These are phyloP conservation scores for Cymbopogon flexuosus DNA, from an alignment of 202 grass and related monocot genomes.

Conservation along the genomic window DNA sequence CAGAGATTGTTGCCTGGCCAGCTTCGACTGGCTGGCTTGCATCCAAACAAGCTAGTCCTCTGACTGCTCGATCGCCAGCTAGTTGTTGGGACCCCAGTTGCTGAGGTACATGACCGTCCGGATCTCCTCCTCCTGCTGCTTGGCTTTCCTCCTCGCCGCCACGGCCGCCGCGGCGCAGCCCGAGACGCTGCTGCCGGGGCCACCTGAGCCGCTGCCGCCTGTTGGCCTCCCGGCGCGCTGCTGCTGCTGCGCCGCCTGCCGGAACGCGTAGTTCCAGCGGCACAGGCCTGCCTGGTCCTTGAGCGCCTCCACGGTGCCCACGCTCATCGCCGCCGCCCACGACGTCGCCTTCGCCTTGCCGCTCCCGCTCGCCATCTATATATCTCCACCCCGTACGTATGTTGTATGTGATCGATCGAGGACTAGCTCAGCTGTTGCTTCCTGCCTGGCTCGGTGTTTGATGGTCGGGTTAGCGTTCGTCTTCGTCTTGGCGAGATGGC, in stretches of 20 bases:
- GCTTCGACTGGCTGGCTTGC: not conserved
- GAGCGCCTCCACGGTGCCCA: constrained; percentile 56
- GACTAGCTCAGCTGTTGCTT: not conserved
- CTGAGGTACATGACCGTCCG: constrained; percentile 58
- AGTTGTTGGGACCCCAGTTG: constrained; percentile 81
- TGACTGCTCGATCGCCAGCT: not conserved
- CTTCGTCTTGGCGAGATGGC: too few species aligned
- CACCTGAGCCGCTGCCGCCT: not conserved
- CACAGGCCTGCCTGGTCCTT: constrained; percentile 59
- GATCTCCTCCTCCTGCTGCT: constrained; percentile 50
- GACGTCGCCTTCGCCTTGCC: constrained; percentile 44
- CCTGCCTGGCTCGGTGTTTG: not conserved
- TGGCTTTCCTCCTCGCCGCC: constrained; percentile 35
- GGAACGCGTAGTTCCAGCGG: constrained; percentile 56
- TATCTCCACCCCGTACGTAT: not conserved
- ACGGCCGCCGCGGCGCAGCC: not conserved
- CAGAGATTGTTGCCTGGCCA: not conserved
- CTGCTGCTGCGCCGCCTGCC: constrained; percentile 22
- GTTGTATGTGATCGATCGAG: not conserved
- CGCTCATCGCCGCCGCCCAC: constrained; percentile 47
- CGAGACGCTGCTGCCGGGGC: not conserved
- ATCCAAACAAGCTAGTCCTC: not conserved
- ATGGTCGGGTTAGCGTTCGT: not conserved
- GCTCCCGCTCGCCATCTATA: constrained; percentile 31
- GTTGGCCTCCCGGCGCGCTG: constrained; percentile 14